Evolutionary conservation across 2,329 filamentous ascomycete genomes (phyloP).

Genomic region (Aspergillus sp.): DNA sequence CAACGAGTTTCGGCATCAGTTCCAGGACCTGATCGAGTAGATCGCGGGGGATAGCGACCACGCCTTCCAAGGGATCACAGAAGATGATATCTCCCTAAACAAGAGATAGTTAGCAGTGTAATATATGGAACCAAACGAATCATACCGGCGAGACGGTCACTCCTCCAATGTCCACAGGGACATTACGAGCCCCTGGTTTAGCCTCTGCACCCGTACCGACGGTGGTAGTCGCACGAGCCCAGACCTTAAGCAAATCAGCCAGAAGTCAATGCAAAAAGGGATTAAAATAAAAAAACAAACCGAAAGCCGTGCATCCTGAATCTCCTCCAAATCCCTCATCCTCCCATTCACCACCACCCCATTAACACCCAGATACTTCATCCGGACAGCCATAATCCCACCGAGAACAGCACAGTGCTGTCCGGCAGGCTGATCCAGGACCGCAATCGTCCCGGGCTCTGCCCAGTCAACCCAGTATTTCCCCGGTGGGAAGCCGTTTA

Average conservation of each 20-base stretch:
- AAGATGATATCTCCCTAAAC: conserved; percentile 62
- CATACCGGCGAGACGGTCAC: conserved; percentile 39
- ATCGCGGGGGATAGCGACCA: conserved; percentile 61
- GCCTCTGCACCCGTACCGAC: conserved; percentile 43
- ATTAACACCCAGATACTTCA: conserved; percentile 57
- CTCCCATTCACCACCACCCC: conserved; percentile 65
- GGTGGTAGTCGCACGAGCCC: conserved; percentile 39
- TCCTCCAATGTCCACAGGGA: conserved; percentile 35
- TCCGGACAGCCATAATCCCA: conserved; percentile 70
- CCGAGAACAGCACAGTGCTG: conserved; percentile 69
- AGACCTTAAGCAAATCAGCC: conserved; percentile 29
- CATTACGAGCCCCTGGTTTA: conserved; percentile 36
- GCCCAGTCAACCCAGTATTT: conserved; percentile 67
- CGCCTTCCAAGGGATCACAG: conserved; percentile 64
- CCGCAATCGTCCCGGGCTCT: conserved; percentile 55
- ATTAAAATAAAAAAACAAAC: conserved; percentile 36
- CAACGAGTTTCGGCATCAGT: conserved; percentile 50
- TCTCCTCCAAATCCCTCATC: conserved; percentile 61
- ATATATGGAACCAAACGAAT: neutral
- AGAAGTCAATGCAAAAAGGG: conserved; percentile 4
- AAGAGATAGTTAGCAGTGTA: neutral
- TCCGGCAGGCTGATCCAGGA: conserved; percentile 61
- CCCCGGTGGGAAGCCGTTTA: conserved; percentile 51
- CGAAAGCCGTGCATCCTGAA: conserved; percentile 52
- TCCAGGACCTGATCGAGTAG: conserved; percentile 58